A percentile compares a stretch with the other conserved stretches of the same genome.
Conservation (phyloP, 371 early-diverging fungal species). For the Circinella umbellata region DNA sequence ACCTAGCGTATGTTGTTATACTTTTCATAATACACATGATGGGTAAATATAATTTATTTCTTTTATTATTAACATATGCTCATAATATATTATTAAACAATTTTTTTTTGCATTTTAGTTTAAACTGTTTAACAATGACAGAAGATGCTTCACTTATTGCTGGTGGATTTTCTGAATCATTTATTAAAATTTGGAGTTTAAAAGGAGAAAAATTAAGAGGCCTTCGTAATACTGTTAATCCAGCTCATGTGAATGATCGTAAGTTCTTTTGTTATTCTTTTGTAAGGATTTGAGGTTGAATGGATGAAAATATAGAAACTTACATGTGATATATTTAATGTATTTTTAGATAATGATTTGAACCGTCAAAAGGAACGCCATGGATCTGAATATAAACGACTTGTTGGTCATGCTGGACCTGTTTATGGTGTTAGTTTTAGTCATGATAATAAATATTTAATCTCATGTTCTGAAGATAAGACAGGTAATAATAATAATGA, state of each 20-base stretch:
- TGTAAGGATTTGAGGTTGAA: no score
- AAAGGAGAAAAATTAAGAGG: conserved; percentile 70
- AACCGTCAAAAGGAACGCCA: conserved; percentile 54
- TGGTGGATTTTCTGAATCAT: conserved; percentile 91
- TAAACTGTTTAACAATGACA: conserved; percentile 79
- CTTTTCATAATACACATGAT: conserved; percentile 96
- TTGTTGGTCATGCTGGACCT: conserved; percentile 97
- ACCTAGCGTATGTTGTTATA: conserved; percentile 97
- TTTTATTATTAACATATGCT: no score
- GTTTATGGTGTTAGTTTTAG: conserved; percentile 94
- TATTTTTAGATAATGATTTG: conserved; percentile 48
- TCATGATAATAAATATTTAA: conserved; percentile 85
- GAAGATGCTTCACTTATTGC: conserved; percentile 81
- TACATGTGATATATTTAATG: conserved; percentile 8
- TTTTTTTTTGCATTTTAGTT: conserved; percentile 30
- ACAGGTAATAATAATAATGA: conserved; percentile 66
- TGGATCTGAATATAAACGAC: conserved; percentile 62
- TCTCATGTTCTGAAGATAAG: conserved; percentile 96
- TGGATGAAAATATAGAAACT: neutral
- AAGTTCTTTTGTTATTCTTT: conserved; percentile 11
- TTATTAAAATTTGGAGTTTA: conserved; percentile 88
- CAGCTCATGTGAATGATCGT: conserved; percentile 59
- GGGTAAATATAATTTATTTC: conserved; percentile 37
- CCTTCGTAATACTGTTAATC: conserved; percentile 59
- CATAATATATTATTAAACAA: neutral